phyloP scores from a whole-genome alignment of 371 early-diverging fungal species.

The Sanchytrium tribonematis region DNA sequence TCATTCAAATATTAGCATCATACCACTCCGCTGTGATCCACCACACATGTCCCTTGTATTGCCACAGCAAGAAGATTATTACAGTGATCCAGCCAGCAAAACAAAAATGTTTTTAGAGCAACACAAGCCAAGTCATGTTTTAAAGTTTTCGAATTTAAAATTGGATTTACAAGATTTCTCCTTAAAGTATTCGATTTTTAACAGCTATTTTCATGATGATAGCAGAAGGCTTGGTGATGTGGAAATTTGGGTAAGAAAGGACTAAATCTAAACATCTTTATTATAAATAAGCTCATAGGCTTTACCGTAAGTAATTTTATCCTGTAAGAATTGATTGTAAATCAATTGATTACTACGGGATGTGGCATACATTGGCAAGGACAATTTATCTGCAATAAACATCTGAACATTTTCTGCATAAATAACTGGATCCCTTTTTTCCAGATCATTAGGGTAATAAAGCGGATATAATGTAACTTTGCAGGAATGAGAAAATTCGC shows the following conservation, averaged over 20 bases:
- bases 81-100: neutral
- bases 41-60: neutral
- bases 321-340: neutral
- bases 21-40: neutral
- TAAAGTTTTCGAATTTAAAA: neutral
- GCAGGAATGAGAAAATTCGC: neutral
- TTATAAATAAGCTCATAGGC: neutral
- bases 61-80: neutral
- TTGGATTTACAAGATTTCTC: neutral
- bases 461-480: neutral
- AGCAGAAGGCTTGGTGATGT: neutral
- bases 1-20: neutral
- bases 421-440: neutral
- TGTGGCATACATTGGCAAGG: neutral
- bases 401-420: neutral
- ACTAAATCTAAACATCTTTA: neutral
- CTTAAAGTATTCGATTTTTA: neutral
- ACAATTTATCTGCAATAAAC: neutral
- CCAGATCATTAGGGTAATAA: neutral
- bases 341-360: neutral
- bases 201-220: neutral
- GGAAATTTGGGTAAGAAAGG: neutral
- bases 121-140: neutral
- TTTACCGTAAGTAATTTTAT: neutral
- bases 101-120: neutral